phyloP scores from a whole-genome alignment of 1,284 basidiomycete species.

The Chalciporus piperatoides region DNA sequence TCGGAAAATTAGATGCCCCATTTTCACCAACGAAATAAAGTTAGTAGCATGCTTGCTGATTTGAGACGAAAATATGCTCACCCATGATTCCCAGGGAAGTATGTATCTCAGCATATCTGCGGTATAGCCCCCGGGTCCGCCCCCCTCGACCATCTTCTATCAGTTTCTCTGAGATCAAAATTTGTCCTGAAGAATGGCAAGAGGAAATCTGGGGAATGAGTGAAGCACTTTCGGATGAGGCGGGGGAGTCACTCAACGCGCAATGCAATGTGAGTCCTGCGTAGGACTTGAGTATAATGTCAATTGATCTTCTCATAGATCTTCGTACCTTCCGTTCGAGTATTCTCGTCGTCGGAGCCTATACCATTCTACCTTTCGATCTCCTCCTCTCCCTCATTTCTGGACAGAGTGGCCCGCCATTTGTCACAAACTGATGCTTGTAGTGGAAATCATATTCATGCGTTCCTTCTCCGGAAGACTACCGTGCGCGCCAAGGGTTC shows the following conservation, averaged over 20 bases:
- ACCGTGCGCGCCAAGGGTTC: constrained; percentile 16
- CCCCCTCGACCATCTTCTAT: constrained; percentile 44
- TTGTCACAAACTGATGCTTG: constrained; percentile 18
- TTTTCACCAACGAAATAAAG: constrained; percentile 25
- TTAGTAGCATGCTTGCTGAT: constrained; percentile 15
- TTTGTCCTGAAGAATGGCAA: constrained; percentile 59
- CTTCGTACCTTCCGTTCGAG: constrained; percentile 45
- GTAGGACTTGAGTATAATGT: not conserved
- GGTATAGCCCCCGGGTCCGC: constrained; percentile 52
- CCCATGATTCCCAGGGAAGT: constrained; percentile 36
- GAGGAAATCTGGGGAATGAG: constrained; percentile 46
- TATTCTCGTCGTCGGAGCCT: constrained; percentile 48
- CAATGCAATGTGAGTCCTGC: constrained; percentile 46
- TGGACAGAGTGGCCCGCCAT: constrained; percentile 39
- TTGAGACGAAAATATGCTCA: constrained; percentile 11
- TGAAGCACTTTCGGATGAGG: constrained; percentile 18
- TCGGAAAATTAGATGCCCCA: constrained; percentile 35
- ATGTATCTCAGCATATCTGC: constrained; percentile 30
- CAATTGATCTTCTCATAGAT: constrained; percentile 22
- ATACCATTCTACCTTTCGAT: constrained; percentile 65
- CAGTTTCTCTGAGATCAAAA: constrained; percentile 50
- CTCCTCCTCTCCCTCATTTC: constrained; percentile 41
- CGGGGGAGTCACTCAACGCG: constrained; percentile 27
- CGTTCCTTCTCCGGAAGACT: constrained; percentile 32
- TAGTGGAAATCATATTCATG: constrained; percentile 27